Evolutionary conservation across 768 basidiomycete species (phyloP), one percentile per base, ranked within the genome.

Genomic region (Gloeopeniophorella convolvens): DNA sequence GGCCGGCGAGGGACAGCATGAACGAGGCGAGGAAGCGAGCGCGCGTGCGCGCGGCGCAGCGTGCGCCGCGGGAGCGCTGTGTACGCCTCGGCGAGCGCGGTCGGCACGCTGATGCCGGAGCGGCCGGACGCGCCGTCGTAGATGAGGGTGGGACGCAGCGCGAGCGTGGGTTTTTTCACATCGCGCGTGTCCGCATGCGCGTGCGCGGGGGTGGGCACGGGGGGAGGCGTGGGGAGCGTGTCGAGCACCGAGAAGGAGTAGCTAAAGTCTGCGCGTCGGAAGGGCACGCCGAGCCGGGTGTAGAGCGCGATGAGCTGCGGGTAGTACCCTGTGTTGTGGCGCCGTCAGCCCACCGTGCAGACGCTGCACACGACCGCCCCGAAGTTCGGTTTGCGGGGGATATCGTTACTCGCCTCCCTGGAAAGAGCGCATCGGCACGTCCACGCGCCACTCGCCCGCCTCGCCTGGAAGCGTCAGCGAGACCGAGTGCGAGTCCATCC

Each of bases 391-490:
- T n/a, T n/a, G n/a, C n/a, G n/a, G n/a, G n/a, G n/a, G n/a, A 30
- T 18, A 36, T 21, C 13, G 32, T 15, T n/a, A 57, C 76, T 43
- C 47, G 82, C 85, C 84, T 68, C 81, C 82, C 72, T 89, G 85
- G 61, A 89, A 89, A 1, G 81, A 81, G 33, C 87, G 68, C 87
- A 89, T 89, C 0, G 87, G 87, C 0, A 88, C 85, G 60, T 89
- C 86, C 3, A 89, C 71, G 46, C 79, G 68, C 72, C 77, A 78
- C 42, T 73, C 65, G 30, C 68, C 60, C 18, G 64, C 64, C 9
- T 65, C 51, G 4, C 63, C 70, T 4, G 68, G 66, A 32, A 66
- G 62, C 15, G 68, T 65, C 5, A 79, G 45, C 6, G 77, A 77
- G 32, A 79, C 69, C 0, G 78, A 82, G 12, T 78, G 71, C 4